A percentile compares a stretch with the other conserved stretches of the same genome.
These are phyloP conservation scores for Aspergillus luchuensis DNA, from an alignment of 2,329 filamentous ascomycete species.

Conservation along the genomic window DNA sequence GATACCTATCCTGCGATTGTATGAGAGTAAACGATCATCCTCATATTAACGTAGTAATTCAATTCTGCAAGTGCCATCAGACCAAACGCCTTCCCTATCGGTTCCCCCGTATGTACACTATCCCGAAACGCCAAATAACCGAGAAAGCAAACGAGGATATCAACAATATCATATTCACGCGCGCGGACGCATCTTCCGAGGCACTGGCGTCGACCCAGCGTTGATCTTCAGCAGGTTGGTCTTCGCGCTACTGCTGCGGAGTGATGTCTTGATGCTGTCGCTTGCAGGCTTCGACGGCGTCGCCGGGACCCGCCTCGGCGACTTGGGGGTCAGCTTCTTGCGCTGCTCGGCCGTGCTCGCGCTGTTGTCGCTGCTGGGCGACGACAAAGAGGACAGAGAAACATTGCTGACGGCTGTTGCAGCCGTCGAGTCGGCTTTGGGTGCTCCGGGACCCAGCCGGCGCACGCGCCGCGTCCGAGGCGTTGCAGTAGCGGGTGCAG, in stretches of 20 bases:
- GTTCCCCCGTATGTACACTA: too few relatives aligned
- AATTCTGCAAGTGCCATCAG: too few relatives aligned
- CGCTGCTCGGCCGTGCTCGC: slow-evolving; percentile 31
- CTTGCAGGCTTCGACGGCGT: slow-evolving; percentile 28
- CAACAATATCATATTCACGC: slow-evolving; percentile 20
- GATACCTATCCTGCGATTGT: too few relatives aligned
- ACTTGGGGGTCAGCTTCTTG: slow-evolving; percentile 40
- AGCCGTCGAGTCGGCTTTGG: slow-evolving; percentile 23
- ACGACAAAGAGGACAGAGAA: slow-evolving; percentile 20
- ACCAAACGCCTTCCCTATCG: too few relatives aligned
- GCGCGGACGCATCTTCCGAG: slow-evolving; percentile 35
- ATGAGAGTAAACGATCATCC: too few relatives aligned
- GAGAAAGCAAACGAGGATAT: background rate
- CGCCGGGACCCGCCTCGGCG: slow-evolving; percentile 27
- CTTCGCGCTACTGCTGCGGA: slow-evolving; percentile 24
- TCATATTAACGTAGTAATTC: too few relatives aligned
- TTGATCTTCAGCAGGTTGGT: slow-evolving; percentile 34
- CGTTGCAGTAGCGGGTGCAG: slow-evolving; percentile 29
- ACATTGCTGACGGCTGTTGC: slow-evolving; percentile 16
- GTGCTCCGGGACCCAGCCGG: slow-evolving; percentile 28
- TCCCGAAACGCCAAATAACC: background rate
- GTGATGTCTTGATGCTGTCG: slow-evolving; percentile 19
- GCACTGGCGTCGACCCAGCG: slow-evolving; percentile 41
- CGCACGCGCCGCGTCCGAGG: slow-evolving; percentile 35
- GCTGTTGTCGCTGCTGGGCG: slow-evolving; percentile 1